These are phyloP conservation scores for Dictyostelium intermedium DNA, from an alignment of 78 protist genomes.

Conservation along the genomic window DNA sequence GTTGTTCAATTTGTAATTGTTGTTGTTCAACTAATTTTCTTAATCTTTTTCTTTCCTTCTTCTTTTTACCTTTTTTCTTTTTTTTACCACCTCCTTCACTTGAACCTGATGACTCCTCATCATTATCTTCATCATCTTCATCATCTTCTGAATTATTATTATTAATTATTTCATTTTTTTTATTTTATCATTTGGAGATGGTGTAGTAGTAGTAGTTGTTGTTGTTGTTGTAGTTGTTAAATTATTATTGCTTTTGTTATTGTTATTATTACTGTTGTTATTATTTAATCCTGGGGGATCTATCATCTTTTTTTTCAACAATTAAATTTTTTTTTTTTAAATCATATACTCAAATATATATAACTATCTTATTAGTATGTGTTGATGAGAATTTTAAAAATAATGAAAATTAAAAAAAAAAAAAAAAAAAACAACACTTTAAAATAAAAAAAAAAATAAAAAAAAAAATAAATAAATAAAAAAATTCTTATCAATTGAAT, in stretches of 20 bases:
- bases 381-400: neutral
- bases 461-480: no score
- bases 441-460: no score
- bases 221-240: neutral
- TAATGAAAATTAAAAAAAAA: neutral
- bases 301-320: neutral
- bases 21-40: slow-evolving; percentile 12
- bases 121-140: neutral
- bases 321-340: no score
- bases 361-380: neutral
- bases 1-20: slow-evolving; percentile 18
- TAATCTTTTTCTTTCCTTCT: neutral
- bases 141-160: neutral
- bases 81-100: slow-evolving; percentile 4
- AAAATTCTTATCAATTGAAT: neutral
- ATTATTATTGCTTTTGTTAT: neutral
- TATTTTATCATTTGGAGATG: neutral
- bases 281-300: neutral
- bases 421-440: neutral
- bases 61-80: slow-evolving; percentile 11
- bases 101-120: neutral
- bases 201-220: neutral
- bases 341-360: neutral
- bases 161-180: neutral
- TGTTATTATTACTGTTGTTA: neutral